Conservation (phyloP, 805 yeast species). For the Lachancea kluyveri region DNA sequence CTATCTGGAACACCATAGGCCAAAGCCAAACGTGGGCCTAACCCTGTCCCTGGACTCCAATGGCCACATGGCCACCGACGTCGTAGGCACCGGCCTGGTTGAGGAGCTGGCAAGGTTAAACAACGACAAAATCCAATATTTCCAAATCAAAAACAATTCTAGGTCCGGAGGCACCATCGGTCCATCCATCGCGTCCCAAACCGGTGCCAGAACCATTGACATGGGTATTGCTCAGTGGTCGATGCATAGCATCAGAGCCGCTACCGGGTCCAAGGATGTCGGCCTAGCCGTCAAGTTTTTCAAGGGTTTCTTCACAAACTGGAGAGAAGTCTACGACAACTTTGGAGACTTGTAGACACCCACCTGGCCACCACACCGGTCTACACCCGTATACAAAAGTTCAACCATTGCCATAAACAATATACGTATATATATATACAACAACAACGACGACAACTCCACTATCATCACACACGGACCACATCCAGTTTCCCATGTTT, state of each 20-base stretch:
- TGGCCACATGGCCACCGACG: constrained; percentile 80
- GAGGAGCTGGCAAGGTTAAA: constrained; percentile 64
- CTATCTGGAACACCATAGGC: constrained; percentile 73
- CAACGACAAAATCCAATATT: constrained; percentile 65
- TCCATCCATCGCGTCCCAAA: constrained; percentile 54
- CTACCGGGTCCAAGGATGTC: constrained; percentile 71
- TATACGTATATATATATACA: no score
- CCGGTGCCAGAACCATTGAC: constrained; percentile 74
- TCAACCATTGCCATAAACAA: no score
- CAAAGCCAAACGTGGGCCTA: constrained; percentile 72
- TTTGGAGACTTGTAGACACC: constrained; percentile 44
- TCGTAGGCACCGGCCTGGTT: constrained; percentile 61
- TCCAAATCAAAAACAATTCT: constrained; percentile 81
- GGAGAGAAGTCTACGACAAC: constrained; percentile 54
- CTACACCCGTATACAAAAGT: no score
- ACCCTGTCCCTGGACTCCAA: constrained; percentile 69
- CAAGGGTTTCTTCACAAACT: constrained; percentile 58
- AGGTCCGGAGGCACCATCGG: constrained; percentile 91
- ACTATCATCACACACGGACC: no score
- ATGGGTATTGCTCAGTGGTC: constrained; percentile 78
- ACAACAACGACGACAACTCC: no score
- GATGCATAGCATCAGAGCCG: constrained; percentile 83
- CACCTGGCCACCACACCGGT: no score
- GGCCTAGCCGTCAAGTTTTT: constrained; percentile 70
- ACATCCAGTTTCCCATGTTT: no score